A percentile compares a stretch with the other conserved stretches of the same genome.
Evolutionary conservation across 352 stramenopile genomes (phyloP).

Genomic region (Aphanomyces cochlioides): DNA sequence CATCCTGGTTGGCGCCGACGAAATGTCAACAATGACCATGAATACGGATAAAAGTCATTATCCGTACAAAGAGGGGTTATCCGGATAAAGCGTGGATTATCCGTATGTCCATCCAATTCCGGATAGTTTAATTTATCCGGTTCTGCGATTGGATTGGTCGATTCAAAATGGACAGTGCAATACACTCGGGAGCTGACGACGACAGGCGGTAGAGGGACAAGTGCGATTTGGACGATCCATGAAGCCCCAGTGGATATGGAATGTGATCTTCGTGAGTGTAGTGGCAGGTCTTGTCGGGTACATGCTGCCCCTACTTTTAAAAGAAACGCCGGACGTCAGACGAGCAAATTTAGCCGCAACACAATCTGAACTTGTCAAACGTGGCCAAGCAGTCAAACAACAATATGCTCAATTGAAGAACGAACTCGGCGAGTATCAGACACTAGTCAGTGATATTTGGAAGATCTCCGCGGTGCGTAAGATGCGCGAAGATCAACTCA

Average conservation of each 20-base stretch:
- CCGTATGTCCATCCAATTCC: no score
- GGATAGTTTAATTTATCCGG: no score
- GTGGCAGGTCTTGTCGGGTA: conserved; percentile 1
- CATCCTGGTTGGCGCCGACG: not conserved
- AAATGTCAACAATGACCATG: not conserved
- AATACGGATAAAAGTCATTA: not conserved
- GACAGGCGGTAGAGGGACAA: no score
- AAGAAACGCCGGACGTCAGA: conserved; percentile 15
- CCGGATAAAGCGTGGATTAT: conserved; percentile 22
- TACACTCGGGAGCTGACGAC: no score
- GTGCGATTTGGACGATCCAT: no score
- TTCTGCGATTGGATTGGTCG: conserved; percentile 2
- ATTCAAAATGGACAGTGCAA: conserved; percentile 17
- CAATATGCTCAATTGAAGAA: conserved; percentile 10
- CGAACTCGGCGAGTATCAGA: conserved; percentile 14
- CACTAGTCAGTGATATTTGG: not conserved
- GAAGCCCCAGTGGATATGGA: conserved; percentile 17
- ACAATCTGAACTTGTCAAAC: conserved; percentile 4
- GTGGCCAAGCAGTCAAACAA: not conserved
- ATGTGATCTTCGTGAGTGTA: conserved; percentile 3
- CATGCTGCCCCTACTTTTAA: conserved; percentile 9
- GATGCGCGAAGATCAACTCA: conserved; percentile 22
- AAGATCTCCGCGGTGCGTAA: conserved; percentile 20
- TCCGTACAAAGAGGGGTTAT: not conserved
- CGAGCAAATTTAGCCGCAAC: conserved; percentile 2